Percentiles rank a stretch among this genome's conserved stretches.
These are phyloP conservation scores for Thymus mandschuricus DNA, from an alignment of 257 asterid genomes.

Conservation along the genomic window DNA sequence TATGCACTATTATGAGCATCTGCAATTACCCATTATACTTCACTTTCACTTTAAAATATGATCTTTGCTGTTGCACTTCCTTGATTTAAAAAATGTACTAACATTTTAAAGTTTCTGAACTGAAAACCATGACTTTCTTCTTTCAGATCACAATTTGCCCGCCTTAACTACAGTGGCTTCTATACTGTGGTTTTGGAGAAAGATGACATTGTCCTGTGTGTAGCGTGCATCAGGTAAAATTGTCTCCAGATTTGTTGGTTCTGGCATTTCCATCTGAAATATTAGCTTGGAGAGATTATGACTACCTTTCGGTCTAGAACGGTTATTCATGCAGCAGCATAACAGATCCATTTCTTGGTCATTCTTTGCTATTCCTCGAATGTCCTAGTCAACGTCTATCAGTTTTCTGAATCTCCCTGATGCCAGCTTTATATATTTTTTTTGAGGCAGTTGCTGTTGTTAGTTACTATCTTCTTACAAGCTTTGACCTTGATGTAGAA, in stretches of 20 bases:
- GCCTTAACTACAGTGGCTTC: constrained; percentile 84
- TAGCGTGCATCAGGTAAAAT: constrained; percentile 92
- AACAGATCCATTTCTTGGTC: constrained; percentile 12
- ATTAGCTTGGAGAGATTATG: constrained; percentile 4
- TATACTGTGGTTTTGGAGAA: constrained; percentile 86
- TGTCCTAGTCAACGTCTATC: neutral
- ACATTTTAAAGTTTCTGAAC: constrained; percentile 24
- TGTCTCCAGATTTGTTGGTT: neutral
- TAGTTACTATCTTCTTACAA: constrained; percentile 25
- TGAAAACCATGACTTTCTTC: constrained; percentile 36
- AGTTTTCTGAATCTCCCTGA: constrained; percentile 11
- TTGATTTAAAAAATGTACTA: too few relatives aligned
- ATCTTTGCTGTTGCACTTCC: too few relatives aligned
- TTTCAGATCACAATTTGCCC: constrained; percentile 85
- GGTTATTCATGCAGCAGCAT: constrained; percentile 10
- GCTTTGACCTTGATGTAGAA: constrained; percentile 53
- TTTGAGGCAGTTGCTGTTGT: neutral
- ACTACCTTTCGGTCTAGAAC: neutral
- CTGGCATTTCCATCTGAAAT: constrained; percentile 5
- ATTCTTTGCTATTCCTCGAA: constrained; percentile 21
- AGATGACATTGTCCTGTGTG: constrained; percentile 73
- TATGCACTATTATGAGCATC: constrained; percentile 43
- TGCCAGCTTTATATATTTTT: neutral
- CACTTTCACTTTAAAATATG: neutral
- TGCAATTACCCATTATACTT: constrained; percentile 6